Evolutionary conservation across 108 stramenopile genomes (phyloP).

Genomic region (Pseudonitzschia multiseries): DNA sequence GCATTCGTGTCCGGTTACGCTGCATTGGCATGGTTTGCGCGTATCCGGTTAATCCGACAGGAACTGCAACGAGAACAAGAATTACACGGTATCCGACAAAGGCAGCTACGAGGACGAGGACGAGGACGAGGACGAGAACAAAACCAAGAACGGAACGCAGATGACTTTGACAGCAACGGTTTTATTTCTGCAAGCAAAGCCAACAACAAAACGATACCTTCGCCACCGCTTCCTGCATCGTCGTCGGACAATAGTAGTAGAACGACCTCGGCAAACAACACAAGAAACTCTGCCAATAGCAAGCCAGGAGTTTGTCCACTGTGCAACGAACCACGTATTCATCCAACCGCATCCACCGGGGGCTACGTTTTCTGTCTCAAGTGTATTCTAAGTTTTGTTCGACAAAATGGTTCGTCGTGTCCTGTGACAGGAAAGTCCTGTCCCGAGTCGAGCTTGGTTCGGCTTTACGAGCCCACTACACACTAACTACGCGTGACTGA

Average conservation of each 20-base stretch:
- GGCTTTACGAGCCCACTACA: constrained; percentile 68
- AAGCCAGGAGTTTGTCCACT: constrained; percentile 49
- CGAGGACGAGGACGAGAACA: constrained; percentile 17
- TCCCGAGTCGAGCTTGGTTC: constrained; percentile 50
- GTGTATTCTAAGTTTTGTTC: constrained; percentile 56
- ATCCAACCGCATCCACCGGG: constrained; percentile 71
- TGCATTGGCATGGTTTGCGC: constrained; percentile 3
- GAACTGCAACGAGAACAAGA: not conserved
- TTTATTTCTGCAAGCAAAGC: not conserved
- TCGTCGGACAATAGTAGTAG: not conserved
- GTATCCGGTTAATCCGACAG: not conserved
- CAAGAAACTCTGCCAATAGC: not conserved
- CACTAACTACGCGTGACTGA: not conserved
- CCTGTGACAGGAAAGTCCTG: constrained; percentile 68
- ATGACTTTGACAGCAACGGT: not conserved
- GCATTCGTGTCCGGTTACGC: not conserved
- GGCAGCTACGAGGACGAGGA: constrained; percentile 15
- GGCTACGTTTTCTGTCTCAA: constrained; percentile 79
- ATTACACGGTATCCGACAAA: constrained; percentile 34
- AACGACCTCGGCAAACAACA: constrained; percentile 6
- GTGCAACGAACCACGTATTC: constrained; percentile 62
- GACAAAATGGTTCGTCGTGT: constrained; percentile 45
- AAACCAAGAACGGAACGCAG: constrained; percentile 13
- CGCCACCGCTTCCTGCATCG: constrained; percentile 22
- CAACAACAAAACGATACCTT: constrained; percentile 7